Evolutionary conservation across 2,329 filamentous ascomycete species (phyloP).

Genomic region (Fusarium compactum): DNA sequence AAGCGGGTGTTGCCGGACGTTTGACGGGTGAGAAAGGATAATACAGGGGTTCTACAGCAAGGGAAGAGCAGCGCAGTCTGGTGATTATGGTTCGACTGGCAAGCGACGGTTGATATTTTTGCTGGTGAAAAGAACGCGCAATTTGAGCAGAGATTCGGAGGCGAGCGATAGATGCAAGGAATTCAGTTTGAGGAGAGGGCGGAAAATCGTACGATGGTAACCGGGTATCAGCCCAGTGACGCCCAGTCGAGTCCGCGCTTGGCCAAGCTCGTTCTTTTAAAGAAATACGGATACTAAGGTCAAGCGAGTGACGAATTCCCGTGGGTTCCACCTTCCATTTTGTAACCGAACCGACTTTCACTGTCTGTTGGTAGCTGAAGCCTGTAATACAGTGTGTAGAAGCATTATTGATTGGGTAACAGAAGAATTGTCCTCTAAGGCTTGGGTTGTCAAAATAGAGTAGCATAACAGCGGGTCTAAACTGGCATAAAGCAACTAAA

Average conservation of each 20-base stretch:
- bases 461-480: too few relatives aligned
- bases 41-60: slow-evolving; percentile 40
- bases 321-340: slow-evolving; percentile 25
- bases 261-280: slow-evolving; percentile 37
- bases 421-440: too few relatives aligned
- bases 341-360: not conserved
- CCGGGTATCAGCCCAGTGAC: slow-evolving; percentile 48
- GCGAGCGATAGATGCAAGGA: slow-evolving; percentile 45
- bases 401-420: not conserved
- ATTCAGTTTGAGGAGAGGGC: slow-evolving; percentile 46
- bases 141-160: slow-evolving; percentile 40
- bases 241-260: slow-evolving; percentile 41
- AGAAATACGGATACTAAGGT: slow-evolving; percentile 5
- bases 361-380: not conserved
- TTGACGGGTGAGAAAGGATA: slow-evolving; percentile 32
- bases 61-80: slow-evolving; percentile 35
- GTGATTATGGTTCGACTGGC: slow-evolving; percentile 47
- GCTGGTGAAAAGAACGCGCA: slow-evolving; percentile 36
- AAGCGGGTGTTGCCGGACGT: slow-evolving; percentile 46
- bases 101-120: slow-evolving; percentile 36
- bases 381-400: slow-evolving; percentile 31
- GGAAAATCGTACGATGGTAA: slow-evolving; percentile 51
- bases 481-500: too few relatives aligned
- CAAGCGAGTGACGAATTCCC: slow-evolving; percentile 17
- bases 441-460: too few relatives aligned